Percentiles rank a stretch among this genome's conserved stretches.
phyloP scores from a whole-genome alignment of 805 yeast species.

The Candida anglica region DNA sequence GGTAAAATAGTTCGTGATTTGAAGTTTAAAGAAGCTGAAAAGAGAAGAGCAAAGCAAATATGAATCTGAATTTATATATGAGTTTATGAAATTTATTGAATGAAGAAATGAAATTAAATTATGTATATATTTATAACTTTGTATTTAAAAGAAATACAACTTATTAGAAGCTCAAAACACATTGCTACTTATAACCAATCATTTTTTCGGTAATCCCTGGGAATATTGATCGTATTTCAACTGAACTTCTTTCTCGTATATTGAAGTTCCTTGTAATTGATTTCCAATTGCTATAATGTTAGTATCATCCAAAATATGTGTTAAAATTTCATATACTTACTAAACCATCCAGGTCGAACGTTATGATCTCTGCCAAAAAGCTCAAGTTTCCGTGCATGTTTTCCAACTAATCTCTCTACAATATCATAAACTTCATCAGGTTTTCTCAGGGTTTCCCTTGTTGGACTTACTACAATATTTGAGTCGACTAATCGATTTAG shows the following conservation, averaged over 20 bases:
- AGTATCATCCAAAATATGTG: constrained; percentile 24
- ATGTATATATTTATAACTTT: not conserved
- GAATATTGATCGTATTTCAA: constrained; percentile 31
- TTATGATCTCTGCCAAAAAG: constrained; percentile 88
- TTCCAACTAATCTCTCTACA: constrained; percentile 80
- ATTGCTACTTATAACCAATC: no score
- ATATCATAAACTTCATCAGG: constrained; percentile 88
- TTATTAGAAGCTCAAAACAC: no score
- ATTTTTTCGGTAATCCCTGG: no score
- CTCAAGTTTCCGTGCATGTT: constrained; percentile 73
- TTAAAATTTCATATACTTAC: constrained; percentile 25
- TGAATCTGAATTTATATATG: not conserved
- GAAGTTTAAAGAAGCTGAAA: constrained; percentile 13
- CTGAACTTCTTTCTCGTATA: constrained; percentile 57
- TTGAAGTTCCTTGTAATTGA: constrained; percentile 58
- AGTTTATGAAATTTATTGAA: not conserved
- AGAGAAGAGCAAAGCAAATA: not conserved
- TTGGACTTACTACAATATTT: constrained; percentile 74
- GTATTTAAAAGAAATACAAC: not conserved
- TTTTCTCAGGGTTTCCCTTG: constrained; percentile 85
- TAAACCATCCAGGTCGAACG: constrained; percentile 86
- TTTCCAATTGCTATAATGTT: no score
- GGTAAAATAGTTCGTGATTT: constrained; percentile 34
- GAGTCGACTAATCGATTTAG: constrained; percentile 60
- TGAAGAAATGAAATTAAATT: not conserved